Base-by-base conservation (phyloP, 2,329 filamentous ascomycete genomes). In the Alternaria angustiovoidea region DNA sequence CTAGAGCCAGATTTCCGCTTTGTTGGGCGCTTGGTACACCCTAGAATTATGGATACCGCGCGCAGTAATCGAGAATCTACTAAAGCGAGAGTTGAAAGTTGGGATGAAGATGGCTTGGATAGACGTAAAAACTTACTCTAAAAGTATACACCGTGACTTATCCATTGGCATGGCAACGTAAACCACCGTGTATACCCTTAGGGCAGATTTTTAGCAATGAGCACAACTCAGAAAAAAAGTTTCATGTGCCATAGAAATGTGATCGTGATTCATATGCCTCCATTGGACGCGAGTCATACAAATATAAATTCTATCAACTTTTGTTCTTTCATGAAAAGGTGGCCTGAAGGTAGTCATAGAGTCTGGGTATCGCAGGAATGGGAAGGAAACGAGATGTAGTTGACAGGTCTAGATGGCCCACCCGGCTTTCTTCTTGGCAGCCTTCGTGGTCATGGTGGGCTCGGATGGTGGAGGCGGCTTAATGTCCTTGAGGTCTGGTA, bases 401-500 rank as follows among this genome's bases (percentile, higher is more conserved):
- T 14, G 32, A 36, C 39, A 14, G 18, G n/a, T 38, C 59, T 53
- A 75, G 18, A 76, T 64, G 7, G 73, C 69, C 74, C 74, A 76
- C 5, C 74, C 74, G 4, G 74, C 75, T 57, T 76, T 77, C 57
- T 75, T 73, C 57, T 78, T 78, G 14, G 75, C 75, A 7, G 72
- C 72, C 62, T 75, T 77, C 14, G 75, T 78, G 9, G 74, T 73
- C 41, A 75, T 74, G 28, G 68, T 54, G 4, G 68, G 67, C 16
- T 67, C 59, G n/a, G 65, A 49, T 14, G 51, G 47, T 26, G 41
- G 65, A 14, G 61, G 65, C 3, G 68, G 59, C 51, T 75, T 76
- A 52, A 72, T 66, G 30, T 76, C 70, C 62, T 58, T 65, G 53
- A 78, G 70, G 22, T 72, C 69, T 22, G 76, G 75, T 7, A 76